Percentiles rank a stretch among this genome's conserved stretches.
Conservation (phyloP, 345 rosid species). For the Ceriops zippeliana region DNA sequence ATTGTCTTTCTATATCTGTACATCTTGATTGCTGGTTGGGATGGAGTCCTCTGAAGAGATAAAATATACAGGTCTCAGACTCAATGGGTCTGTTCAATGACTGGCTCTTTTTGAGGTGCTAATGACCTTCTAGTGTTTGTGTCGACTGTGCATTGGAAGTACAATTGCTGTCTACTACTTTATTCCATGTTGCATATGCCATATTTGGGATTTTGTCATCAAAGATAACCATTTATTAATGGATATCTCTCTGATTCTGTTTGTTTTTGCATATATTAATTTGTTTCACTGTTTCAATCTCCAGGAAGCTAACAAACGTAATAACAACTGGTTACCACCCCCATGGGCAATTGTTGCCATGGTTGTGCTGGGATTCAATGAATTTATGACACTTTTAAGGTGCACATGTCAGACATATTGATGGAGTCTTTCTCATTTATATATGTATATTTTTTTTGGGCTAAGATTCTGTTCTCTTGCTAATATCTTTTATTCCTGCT, state of each 20-base stretch:
- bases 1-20: not conserved
- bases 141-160: no score
- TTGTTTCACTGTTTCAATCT: constrained; percentile 17
- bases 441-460: not conserved
- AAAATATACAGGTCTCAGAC: not conserved
- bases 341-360: constrained; percentile 97
- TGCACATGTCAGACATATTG: constrained; percentile 17
- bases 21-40: not conserved
- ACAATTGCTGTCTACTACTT: no score
- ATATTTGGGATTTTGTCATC: no score
- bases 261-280: not conserved
- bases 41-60: not conserved
- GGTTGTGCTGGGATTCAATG: constrained; percentile 86
- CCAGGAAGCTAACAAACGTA: constrained; percentile 95
- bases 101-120: no score
- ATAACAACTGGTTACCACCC: constrained; percentile 97
- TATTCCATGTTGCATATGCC: no score
- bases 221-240: no score
- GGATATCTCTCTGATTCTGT: no score
- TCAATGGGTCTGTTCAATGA: no score
- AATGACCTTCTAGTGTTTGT: no score
- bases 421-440: not conserved
- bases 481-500: constrained; percentile 8
- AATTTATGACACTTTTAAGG: constrained; percentile 98
- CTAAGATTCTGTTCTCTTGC: constrained; percentile 5